Percentiles rank a stretch among this genome's conserved stretches.
These are phyloP conservation scores for Inonotus hispidus DNA, from an alignment of 1,284 basidiomycete genomes.

Conservation along the genomic window DNA sequence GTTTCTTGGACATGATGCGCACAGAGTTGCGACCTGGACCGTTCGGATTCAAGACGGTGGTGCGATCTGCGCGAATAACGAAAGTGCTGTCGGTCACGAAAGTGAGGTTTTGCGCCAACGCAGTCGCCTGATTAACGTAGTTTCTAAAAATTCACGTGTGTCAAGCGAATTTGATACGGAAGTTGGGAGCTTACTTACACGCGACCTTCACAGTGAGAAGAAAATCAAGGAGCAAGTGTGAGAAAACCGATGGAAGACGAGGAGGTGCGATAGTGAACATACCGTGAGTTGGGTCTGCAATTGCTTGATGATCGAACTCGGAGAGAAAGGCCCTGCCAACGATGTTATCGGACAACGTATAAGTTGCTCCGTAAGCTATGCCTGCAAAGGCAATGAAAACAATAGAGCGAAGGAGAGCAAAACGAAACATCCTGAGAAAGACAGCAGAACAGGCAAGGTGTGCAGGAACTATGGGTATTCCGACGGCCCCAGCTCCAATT, in stretches of 20 bases:
- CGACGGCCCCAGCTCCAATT: neutral
- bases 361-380: conserved; percentile 23
- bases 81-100: conserved; percentile 42
- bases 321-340: conserved; percentile 38
- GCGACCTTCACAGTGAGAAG: neutral
- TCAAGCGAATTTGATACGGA: neutral
- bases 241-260: neutral
- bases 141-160: conserved; percentile 32
- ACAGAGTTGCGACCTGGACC: conserved; percentile 35
- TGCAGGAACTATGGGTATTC: neutral
- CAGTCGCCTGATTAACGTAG: conserved; percentile 45
- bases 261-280: neutral
- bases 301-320: conserved; percentile 40
- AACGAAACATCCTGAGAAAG: neutral
- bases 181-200: neutral
- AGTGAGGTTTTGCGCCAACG: conserved; percentile 41
- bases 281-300: conserved; percentile 40
- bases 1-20: conserved; percentile 27
- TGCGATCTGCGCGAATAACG: conserved; percentile 35
- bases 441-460: neutral
- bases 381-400: conserved; percentile 1
- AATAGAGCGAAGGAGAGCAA: neutral
- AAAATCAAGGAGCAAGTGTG: too few species aligned
- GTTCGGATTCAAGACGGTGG: conserved; percentile 25
- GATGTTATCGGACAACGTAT: conserved; percentile 33